Evolutionary conservation across 257 asterid species (phyloP), one percentile per base, ranked within the genome.

Genomic region (Apocynum venetum): DNA sequence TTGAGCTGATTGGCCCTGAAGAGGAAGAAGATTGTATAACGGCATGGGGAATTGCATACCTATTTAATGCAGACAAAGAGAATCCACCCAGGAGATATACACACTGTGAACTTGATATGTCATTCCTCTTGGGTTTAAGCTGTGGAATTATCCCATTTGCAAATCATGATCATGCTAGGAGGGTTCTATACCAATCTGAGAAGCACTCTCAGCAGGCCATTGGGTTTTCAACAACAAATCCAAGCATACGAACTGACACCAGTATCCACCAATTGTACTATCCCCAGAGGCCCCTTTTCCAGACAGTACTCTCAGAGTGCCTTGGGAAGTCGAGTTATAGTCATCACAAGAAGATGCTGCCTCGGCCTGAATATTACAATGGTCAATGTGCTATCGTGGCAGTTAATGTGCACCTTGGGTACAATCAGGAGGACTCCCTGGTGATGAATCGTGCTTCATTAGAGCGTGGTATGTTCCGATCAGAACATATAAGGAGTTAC

Each of bases 131-230:
- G 51, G 98, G 98, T 6, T 51, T 93, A 82, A 93, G 99, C 82
- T 90, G 98, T 79, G 99, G 97, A 40, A 69, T 90, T 43, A 93
- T 96, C 80, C 99, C 99, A 35, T 96, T 86, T 56, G 93, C 97
- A 25, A 96, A 96, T 79, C 99, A 95, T 44, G 97, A 93, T 64
- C 98, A 93, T 71, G 97, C 98, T 3, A 85, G 92, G 82, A 86
- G 97, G 85, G 96, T 91, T 71, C 93, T 93, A 8, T 91, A 90
- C 87, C 99, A 96, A 77, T 87, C 97, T 35, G 97, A 94, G 86
- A 96, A 96, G 86, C 98, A 96, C 87, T 93, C 98, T 51, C 98
- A 96, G 65, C 98, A 96, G 77, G 99, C 99, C 9, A 96, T 96
- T 66, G 99, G 99, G 55, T 90, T 80, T 81, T 84, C 89, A 49